A percentile compares a stretch with the other conserved stretches of the same genome.
These are phyloP conservation scores for Paraglomus occultum DNA, from an alignment of 192 early-diverging fungal genomes.

Conservation along the genomic window DNA sequence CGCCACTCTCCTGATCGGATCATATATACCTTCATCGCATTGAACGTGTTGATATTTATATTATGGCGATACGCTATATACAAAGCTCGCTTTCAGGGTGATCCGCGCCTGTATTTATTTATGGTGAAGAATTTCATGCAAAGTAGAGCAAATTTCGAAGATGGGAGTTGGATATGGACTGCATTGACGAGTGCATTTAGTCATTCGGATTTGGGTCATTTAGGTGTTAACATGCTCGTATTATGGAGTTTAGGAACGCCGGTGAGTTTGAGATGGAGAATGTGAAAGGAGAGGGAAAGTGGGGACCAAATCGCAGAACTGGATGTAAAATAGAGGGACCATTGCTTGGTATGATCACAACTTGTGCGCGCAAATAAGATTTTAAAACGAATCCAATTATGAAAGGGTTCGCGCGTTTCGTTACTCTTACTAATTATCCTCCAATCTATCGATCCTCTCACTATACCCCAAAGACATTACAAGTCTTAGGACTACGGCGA, in stretches of 20 bases:
- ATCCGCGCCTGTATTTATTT: slow-evolving; percentile 17
- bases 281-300: too few species aligned
- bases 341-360: too few species aligned
- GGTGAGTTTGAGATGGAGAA: slow-evolving; percentile 1
- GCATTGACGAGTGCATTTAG: slow-evolving; percentile 35
- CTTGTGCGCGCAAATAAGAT: too few species aligned
- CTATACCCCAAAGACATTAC: slow-evolving; percentile 22
- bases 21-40: too few species aligned
- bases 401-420: too few species aligned
- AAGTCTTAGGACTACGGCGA: slow-evolving; percentile 34
- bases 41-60: too few species aligned
- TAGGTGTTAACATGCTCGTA: slow-evolving; percentile 42
- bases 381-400: too few species aligned
- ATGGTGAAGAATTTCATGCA: slow-evolving; percentile 37
- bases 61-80: too few species aligned
- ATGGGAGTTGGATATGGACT: slow-evolving; percentile 35
- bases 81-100: too few species aligned
- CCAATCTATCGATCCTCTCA: slow-evolving; percentile 14
- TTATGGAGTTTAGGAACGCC: slow-evolving; percentile 37
- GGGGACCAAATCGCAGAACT: too few species aligned
- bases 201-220: slow-evolving; percentile 35
- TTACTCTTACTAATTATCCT: slow-evolving; percentile 15
- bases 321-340: too few species aligned
- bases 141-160: slow-evolving; percentile 5
- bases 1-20: too few species aligned